Conservation (phyloP, 2,329 filamentous ascomycete species). For the Xylaria arbuscula region DNA sequence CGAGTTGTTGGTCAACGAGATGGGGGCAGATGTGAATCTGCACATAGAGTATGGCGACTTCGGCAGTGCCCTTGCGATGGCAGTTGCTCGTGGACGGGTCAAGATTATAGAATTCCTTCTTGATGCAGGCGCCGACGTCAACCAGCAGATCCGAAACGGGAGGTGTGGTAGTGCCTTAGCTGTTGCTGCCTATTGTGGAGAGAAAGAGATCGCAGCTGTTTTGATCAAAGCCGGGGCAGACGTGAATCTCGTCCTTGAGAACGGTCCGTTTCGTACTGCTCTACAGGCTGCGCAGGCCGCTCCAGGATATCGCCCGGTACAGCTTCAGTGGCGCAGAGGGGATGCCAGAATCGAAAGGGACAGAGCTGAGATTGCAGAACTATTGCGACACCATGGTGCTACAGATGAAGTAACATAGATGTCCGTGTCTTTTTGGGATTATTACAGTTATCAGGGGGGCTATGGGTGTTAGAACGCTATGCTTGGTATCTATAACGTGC, state of each 20-base stretch:
- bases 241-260: conserved; percentile 18
- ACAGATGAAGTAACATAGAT: not conserved
- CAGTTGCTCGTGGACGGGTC: not conserved
- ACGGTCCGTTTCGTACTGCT: conserved; percentile 11
- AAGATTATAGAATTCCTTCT: not conserved
- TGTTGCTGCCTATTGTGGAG: not conserved
- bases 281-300: not conserved
- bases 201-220: not conserved
- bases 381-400: not conserved
- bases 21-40: conserved; percentile 19
- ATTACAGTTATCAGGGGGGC: not conserved
- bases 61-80: conserved; percentile 13
- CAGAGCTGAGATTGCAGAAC: not conserved
- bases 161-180: conserved; percentile 11
- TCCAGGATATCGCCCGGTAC: no score
- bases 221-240: conserved; percentile 15
- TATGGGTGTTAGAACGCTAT: not conserved
- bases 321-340: no score
- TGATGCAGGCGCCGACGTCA: not conserved
- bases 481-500: not conserved
- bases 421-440: not conserved
- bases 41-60: not conserved
- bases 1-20: not conserved
- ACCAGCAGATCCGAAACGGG: conserved; percentile 5
- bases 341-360: not conserved